Percentiles rank a stretch among this genome's conserved stretches.
Conservation (phyloP, 768 basidiomycete genomes). For the Pleurotus platypus region DNA sequence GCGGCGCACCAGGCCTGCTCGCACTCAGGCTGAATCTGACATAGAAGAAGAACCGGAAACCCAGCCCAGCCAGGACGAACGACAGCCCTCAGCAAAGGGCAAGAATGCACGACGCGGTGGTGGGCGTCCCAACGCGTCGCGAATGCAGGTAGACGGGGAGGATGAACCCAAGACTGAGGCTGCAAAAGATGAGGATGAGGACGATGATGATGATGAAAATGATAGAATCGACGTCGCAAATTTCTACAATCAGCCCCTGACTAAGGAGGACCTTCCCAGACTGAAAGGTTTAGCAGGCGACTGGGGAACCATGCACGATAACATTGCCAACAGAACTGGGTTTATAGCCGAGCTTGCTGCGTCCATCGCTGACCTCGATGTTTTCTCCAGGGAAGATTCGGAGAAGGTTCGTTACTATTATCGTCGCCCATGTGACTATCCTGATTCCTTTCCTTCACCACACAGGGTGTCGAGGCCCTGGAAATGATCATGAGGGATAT, state of each 20-base stretch:
- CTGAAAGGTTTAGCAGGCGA: conserved; percentile 57
- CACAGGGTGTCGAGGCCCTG: conserved; percentile 53
- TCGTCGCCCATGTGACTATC: neutral
- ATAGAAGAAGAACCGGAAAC: conserved; percentile 52
- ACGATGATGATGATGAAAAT: conserved; percentile 35
- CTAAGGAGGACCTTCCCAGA: conserved; percentile 45
- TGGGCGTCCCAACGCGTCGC: conserved; percentile 11
- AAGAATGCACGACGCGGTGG: conserved; percentile 20
- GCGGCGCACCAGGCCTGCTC: conserved; percentile 33
- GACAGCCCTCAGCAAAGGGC: conserved; percentile 34
- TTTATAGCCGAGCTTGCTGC: conserved; percentile 51
- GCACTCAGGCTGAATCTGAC: conserved; percentile 50
- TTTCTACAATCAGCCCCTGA: conserved; percentile 66
- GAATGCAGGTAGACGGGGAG: conserved; percentile 18
- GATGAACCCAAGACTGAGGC: neutral
- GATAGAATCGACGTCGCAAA: conserved; percentile 56
- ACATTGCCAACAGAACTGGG: conserved; percentile 38
- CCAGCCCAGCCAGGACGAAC: conserved; percentile 27
- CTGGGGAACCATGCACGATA: conserved; percentile 55
- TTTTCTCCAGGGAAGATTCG: neutral
- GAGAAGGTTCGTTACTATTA: neutral
- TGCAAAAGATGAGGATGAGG: conserved; percentile 14
- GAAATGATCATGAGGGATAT: conserved; percentile 67
- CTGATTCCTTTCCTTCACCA: neutral
- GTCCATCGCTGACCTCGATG: conserved; percentile 48